Conservation (phyloP, 73 alveolate species). For the Diophrys appendiculata region DNA sequence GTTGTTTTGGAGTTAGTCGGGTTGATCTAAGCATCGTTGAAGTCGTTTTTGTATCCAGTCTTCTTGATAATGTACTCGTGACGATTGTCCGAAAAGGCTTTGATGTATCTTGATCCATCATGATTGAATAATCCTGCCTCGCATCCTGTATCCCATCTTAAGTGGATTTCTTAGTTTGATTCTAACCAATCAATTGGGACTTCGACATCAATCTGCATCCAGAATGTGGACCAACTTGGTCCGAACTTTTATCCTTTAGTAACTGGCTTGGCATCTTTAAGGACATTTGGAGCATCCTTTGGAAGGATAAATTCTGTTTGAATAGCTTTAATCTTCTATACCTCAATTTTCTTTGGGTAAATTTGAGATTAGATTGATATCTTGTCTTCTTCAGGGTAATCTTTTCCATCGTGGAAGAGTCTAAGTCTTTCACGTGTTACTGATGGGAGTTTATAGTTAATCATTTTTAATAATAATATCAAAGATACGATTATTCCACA, state of each 20-base stretch:
- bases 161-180: constrained; percentile 34
- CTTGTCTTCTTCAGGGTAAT: constrained; percentile 1
- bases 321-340: constrained; percentile 14
- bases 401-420: constrained; percentile 35
- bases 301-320: background rate
- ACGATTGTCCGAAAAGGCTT: constrained; percentile 44
- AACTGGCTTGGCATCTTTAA: background rate
- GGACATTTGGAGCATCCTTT: background rate
- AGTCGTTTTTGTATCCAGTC: constrained; percentile 34
- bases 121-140: constrained; percentile 51
- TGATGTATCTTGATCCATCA: constrained; percentile 22
- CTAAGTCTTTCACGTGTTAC: constrained; percentile 18
- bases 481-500: background rate
- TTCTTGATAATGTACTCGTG: constrained; percentile 33
- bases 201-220: background rate
- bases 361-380: constrained; percentile 17
- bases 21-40: constrained; percentile 12
- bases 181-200: background rate
- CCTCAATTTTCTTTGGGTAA: constrained; percentile 7
- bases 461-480: constrained; percentile 15
- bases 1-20: constrained; percentile 3
- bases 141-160: constrained; percentile 54
- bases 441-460: constrained; percentile 39
- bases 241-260: background rate
- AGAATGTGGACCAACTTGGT: background rate